Percentiles rank a stretch among this genome's conserved stretches.
Evolutionary conservation across 2,329 filamentous ascomycete genomes (phyloP).

Genomic region (Exutisphaerella laricina): DNA sequence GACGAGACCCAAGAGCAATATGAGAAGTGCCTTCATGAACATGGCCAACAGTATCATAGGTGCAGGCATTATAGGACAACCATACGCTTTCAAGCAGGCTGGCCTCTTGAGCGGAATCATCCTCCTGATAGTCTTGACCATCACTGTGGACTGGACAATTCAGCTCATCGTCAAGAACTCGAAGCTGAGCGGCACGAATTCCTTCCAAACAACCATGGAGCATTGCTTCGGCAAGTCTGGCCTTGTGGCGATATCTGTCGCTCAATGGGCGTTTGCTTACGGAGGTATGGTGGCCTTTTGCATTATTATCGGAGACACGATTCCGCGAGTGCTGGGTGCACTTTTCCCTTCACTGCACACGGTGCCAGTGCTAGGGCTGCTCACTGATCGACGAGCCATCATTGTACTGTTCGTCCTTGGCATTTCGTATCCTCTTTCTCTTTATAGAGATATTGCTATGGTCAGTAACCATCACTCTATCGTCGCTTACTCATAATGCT

Average conservation of each 20-base stretch:
- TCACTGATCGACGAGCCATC: slow-evolving; percentile 74
- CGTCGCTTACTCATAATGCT: slow-evolving; percentile 12
- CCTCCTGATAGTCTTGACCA: slow-evolving; percentile 71
- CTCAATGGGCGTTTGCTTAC: slow-evolving; percentile 98
- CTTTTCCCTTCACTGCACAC: slow-evolving; percentile 70
- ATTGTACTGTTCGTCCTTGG: slow-evolving; percentile 84
- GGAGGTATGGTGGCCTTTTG: slow-evolving; percentile 98
- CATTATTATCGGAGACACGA: slow-evolving; percentile 93
- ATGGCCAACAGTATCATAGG: slow-evolving; percentile 99
- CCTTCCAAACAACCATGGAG: slow-evolving; percentile 93
- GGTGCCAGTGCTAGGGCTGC: slow-evolving; percentile 71
- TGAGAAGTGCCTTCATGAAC: slow-evolving; percentile 94
- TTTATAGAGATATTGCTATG: slow-evolving; percentile 97
- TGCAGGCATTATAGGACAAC: slow-evolving; percentile 69
- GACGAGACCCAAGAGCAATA: slow-evolving; percentile 73
- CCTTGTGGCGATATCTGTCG: slow-evolving; percentile 80
- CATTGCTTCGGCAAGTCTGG: slow-evolving; percentile 88
- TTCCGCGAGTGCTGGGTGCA: slow-evolving; percentile 80
- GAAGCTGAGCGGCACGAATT: slow-evolving; percentile 88
- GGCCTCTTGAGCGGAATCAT: slow-evolving; percentile 75
- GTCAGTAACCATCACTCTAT: slow-evolving; percentile 44
- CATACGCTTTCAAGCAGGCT: slow-evolving; percentile 92
- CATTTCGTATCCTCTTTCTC: slow-evolving; percentile 81
- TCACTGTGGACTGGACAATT: slow-evolving; percentile 95
- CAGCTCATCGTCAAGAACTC: slow-evolving; percentile 95